Base-by-base conservation (phyloP, 2,329 filamentous ascomycete genomes). In the Diaporthe velutina region DNA sequence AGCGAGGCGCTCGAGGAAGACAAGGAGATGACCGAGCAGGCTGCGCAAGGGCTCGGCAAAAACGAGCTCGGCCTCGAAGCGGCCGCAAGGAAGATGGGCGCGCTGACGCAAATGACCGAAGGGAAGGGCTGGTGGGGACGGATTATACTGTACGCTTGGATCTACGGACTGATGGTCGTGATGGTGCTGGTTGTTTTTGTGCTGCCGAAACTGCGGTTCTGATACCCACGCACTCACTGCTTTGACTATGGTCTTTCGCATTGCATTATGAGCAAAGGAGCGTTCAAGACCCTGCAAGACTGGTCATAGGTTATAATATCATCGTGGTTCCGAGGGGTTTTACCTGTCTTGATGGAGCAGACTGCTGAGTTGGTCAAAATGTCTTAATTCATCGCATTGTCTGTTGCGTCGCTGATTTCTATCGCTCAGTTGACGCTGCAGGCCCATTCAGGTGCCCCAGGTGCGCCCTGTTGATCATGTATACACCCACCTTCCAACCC, bases 151-250 rank as follows among this genome's bases (percentile, higher is more conserved):
- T 98, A 97, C 86, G 93, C 88, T 52, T 93, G 94, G 89, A 95
- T 98, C 66, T 94, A 93, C 79, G 95, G 91, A 40, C 83, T 98
- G 76, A 96, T 95, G 92, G 79, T 97, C n/a, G 84, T 91, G 35
- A 90, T 95, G 25, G 86, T 98, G 48, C 79, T 97, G 81, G 83
- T 98, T 77, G 96, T 98, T 17, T 96, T 96, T 86, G 89, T 96
- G 68, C 86, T 95, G 81, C 96, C 96, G 0, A 98, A 98, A 86
- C 84, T 98, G 82, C 89, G 96, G 80, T 97, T 98, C 80, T 98
- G 80, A 86, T 64, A 45, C 28, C 57, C n/a, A 55, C 35, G 35
- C 17, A 55, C 15, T 25, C 17, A 55, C 15, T 25, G 19, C 48
- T 35, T 25, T 8, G 19, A 33, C 58, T 48, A 15, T 7, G 33